Percentiles rank a stretch among this genome's conserved stretches.
phyloP scores from a whole-genome alignment of 179 eudicot species.

The Beta macrorhiza region DNA sequence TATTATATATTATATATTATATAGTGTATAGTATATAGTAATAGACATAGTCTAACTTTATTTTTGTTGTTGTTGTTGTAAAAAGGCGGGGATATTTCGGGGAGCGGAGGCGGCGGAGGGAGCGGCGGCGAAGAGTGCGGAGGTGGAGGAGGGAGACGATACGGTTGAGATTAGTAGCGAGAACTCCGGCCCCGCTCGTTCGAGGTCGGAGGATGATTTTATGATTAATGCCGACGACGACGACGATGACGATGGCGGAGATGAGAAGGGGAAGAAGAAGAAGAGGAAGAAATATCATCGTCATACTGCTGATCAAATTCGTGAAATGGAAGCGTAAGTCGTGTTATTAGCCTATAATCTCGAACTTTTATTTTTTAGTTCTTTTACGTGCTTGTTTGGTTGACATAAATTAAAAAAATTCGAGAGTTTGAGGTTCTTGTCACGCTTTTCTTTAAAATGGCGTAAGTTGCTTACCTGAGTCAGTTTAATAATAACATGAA shows the following conservation, averaged over 20 bases:
- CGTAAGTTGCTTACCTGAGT: no score
- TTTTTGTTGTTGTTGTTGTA: neutral
- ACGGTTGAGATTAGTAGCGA: constrained; percentile 91
- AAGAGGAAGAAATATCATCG: constrained; percentile 92
- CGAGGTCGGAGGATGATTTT: constrained; percentile 64
- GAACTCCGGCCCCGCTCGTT: constrained; percentile 67
- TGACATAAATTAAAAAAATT: no score
- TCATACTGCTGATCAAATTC: constrained; percentile 87
- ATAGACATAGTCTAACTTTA: neutral
- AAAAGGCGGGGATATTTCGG: constrained; percentile 86
- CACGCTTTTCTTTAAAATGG: no score
- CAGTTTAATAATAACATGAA: no score
- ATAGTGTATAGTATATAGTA: no score
- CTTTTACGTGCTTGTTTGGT: no score
- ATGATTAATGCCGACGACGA: constrained; percentile 39
- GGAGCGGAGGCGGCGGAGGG: constrained; percentile 44
- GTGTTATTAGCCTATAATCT: neutral
- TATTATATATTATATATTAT: no score
- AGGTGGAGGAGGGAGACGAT: constrained; percentile 49
- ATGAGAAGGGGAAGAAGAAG: constrained; percentile 45
- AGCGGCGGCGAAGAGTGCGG: constrained; percentile 18
- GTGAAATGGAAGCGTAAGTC: constrained; percentile 94
- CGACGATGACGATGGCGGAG: constrained; percentile 42
- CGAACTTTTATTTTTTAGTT: no score
- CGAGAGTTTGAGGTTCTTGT: no score